Evolutionary conservation across 768 basidiomycete species (phyloP).

Genomic region (Suillus americanus): DNA sequence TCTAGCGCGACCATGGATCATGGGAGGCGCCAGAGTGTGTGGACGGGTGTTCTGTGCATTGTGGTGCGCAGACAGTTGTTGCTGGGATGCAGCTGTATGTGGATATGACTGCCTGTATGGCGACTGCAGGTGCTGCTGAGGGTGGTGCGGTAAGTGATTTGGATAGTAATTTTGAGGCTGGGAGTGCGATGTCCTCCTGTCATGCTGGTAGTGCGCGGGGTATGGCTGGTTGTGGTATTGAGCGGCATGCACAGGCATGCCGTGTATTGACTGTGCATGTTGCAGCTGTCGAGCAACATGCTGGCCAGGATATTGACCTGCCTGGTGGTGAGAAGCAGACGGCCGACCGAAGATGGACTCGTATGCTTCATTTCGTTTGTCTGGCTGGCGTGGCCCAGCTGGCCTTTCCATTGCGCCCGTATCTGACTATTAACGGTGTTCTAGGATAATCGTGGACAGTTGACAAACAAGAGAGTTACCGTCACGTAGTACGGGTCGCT

Average conservation of each 20-base stretch:
- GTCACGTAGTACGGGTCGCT: not conserved
- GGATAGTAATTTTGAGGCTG: conserved; percentile 25
- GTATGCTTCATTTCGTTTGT: conserved; percentile 81
- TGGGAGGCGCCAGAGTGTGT: conserved; percentile 38
- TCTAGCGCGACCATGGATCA: conserved; percentile 44
- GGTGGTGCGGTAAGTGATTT: conserved; percentile 17
- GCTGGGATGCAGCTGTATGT: conserved; percentile 33
- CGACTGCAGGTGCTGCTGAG: conserved; percentile 16
- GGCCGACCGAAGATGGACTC: conserved; percentile 87
- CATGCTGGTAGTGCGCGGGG: conserved; percentile 39
- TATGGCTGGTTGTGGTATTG: conserved; percentile 36
- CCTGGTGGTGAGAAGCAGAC: conserved; percentile 52
- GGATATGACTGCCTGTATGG: conserved; percentile 38
- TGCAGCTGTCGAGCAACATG: conserved; percentile 19
- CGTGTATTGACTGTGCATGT: conserved; percentile 9
- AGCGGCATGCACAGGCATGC: conserved; percentile 20
- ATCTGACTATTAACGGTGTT: not conserved
- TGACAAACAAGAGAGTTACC: not conserved
- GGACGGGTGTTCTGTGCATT: conserved; percentile 22
- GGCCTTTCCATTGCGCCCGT: conserved; percentile 45
- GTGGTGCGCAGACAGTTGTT: conserved; percentile 16
- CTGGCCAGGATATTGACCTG: conserved; percentile 3
- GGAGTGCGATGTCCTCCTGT: conserved; percentile 49
- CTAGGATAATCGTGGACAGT: not conserved
- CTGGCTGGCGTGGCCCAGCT: conserved; percentile 59